Base-by-base conservation (phyloP, 1,139 yeast species). In the Sugiyamaella xylanicola region DNA sequence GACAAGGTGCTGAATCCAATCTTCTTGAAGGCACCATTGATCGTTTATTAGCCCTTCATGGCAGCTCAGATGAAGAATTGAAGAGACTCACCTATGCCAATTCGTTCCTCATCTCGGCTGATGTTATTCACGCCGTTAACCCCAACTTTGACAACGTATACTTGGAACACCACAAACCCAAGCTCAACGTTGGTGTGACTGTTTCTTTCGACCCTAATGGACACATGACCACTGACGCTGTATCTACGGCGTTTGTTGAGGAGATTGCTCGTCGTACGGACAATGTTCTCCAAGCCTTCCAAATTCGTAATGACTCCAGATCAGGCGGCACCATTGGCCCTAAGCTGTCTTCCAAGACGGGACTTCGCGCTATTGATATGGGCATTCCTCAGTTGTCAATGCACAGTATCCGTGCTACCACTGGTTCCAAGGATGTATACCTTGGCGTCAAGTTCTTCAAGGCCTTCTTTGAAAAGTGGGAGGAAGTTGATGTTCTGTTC, bases 241-340 rank as follows among this genome's bases (percentile, higher is more conserved):
- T 83, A 35, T 88, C 92, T 11, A 73, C 80, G 46, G 85, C 90
- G 0, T 73, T 89, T 50, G 77, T 84, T 44, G 85, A 85, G 65
- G 84, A 85, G 61, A 72, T 89, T 63, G 91, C 89, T 3, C 72
- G 78, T 48, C 67, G 75, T 55, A 83, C 87, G 58, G 85, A 77
- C 51, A 87, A 87, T 62, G 73, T 73, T 51, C 62, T 88, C 27
- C 96, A 89, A 70, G 81, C 72, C 63, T 74, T 75, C 69, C 78
- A 74, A 58, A 74, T 88, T 54, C 82, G 95, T 61, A 93, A 92
- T 69, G 96, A 87, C 65, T 84, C 93, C 1, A 92, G 97, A 15
- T 90, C 97, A 70, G 98, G 98, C 1, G 90, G 96, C 4, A 92
- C 98, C 2, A 91, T 92, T 66, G 98, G 98, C 1, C 98, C 98